These are phyloP conservation scores for Aschersonia sp. DNA, from an alignment of 2,329 filamentous ascomycete genomes.

Conservation along the genomic window DNA sequence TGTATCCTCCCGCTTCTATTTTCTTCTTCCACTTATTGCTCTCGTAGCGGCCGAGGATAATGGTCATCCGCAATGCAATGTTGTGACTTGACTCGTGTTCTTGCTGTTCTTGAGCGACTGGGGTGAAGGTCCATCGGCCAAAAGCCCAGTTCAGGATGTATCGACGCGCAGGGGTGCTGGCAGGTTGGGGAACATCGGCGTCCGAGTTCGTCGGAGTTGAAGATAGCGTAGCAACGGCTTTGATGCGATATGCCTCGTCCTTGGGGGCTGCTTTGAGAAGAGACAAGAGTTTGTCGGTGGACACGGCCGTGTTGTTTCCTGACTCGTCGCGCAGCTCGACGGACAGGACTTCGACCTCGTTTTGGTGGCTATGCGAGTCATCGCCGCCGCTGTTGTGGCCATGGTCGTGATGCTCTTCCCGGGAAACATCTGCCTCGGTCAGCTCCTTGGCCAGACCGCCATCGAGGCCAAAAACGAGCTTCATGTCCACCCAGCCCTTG, in stretches of 20 bases:
- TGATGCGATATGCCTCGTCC: conserved; percentile 93
- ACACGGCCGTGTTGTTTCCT: conserved; percentile 22
- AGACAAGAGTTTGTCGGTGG: conserved; percentile 47
- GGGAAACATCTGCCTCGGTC: conserved; percentile 21
- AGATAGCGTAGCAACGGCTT: conserved; percentile 45
- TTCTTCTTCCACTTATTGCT: conserved; percentile 65
- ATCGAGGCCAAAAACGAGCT: conserved; percentile 78
- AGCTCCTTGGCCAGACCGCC: conserved; percentile 53
- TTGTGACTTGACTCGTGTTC: conserved; percentile 44
- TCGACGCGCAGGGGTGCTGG: conserved; percentile 23
- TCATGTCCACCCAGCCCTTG: conserved; percentile 62
- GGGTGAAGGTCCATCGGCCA: conserved; percentile 83
- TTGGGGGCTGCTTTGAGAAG: conserved; percentile 66
- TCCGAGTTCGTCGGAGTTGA: conserved; percentile 35
- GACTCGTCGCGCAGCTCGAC: conserved; percentile 45
- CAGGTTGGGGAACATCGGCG: conserved; percentile 23
- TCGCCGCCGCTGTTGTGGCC: conserved; percentile 10
- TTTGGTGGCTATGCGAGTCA: conserved; percentile 42
- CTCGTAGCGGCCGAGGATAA: conserved; percentile 61
- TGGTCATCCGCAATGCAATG: conserved; percentile 52
- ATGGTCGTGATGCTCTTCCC: not conserved
- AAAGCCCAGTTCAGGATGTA: conserved; percentile 99
- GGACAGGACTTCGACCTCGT: conserved; percentile 85
- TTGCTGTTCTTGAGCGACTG: conserved; percentile 22
- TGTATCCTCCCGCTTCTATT: conserved; percentile 41